Percentiles rank a stretch among this genome's conserved stretches.
phyloP scores from a whole-genome alignment of 805 yeast genomes.

The Ogataea methylovora region DNA sequence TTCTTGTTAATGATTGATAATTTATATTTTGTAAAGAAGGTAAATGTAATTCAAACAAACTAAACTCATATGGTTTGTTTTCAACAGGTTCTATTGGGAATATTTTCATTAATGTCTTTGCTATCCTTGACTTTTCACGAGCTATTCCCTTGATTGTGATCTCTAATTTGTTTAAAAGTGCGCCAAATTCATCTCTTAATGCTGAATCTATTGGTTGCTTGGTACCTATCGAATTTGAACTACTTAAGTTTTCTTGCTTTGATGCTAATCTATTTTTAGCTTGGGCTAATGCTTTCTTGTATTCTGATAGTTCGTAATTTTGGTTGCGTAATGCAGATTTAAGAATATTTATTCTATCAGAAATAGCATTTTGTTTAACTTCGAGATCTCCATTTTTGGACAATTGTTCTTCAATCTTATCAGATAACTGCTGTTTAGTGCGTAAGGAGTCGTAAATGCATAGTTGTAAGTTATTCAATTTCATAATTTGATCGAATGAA shows the following conservation, averaged over 20 bases:
- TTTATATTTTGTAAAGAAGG: constrained; percentile 7
- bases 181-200: neutral
- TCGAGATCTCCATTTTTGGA: neutral
- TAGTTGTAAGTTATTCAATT: constrained; percentile 28
- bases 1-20: constrained; percentile 15
- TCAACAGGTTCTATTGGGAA: constrained; percentile 24
- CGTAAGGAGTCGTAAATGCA: constrained; percentile 27
- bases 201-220: neutral
- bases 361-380: neutral
- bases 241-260: neutral
- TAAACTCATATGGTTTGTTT: constrained; percentile 17
- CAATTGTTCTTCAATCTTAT: constrained; percentile 9
- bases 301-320: neutral
- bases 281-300: neutral
- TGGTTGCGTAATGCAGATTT: constrained; percentile 1
- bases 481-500: constrained; percentile 34
- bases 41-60: constrained; percentile 24
- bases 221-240: neutral
- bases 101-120: constrained; percentile 15
- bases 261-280: neutral
- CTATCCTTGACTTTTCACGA: constrained; percentile 18
- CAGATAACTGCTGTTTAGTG: neutral
- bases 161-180: neutral
- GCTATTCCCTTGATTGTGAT: constrained; percentile 5
- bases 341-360: constrained; percentile 1